Conservation (phyloP, 2,329 filamentous ascomycete genomes). For the Epichloe glyceriae region DNA sequence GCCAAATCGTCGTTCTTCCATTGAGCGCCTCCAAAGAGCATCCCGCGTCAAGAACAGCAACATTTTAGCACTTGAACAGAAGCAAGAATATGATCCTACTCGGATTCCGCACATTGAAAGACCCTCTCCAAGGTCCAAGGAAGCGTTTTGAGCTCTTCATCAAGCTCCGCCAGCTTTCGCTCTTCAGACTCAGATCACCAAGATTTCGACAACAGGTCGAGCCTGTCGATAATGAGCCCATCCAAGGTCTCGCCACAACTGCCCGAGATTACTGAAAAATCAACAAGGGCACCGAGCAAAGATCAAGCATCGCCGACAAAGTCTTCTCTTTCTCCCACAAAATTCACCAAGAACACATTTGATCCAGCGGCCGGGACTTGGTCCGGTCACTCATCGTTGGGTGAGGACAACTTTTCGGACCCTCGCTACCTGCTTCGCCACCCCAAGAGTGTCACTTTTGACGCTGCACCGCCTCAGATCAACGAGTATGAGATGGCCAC, state of each 20-base stretch:
- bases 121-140: conserved; percentile 66
- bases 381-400: conserved; percentile 50
- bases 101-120: conserved; percentile 67
- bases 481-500: conserved; percentile 99
- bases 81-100: conserved; percentile 82
- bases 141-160: conserved; percentile 53
- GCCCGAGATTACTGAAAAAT: conserved; percentile 9
- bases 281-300: conserved; percentile 47
- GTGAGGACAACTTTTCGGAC: conserved; percentile 46
- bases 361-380: conserved; percentile 57
- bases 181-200: conserved; percentile 32
- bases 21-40: conserved; percentile 88
- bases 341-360: conserved; percentile 55
- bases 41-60: conserved; percentile 97
- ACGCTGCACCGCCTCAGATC: conserved; percentile 81
- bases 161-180: conserved; percentile 39
- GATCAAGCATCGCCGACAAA: conserved; percentile 72
- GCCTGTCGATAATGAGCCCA: conserved; percentile 21
- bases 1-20: conserved; percentile 71
- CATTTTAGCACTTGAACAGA: conserved; percentile 87
- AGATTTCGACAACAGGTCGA: conserved; percentile 32
- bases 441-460: conserved; percentile 94
- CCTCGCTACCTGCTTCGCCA: conserved; percentile 65
- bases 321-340: conserved; percentile 64
- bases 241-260: conserved; percentile 10